phyloP scores from a whole-genome alignment of 805 yeast species.

The Metschnikowia gruessii region DNA sequence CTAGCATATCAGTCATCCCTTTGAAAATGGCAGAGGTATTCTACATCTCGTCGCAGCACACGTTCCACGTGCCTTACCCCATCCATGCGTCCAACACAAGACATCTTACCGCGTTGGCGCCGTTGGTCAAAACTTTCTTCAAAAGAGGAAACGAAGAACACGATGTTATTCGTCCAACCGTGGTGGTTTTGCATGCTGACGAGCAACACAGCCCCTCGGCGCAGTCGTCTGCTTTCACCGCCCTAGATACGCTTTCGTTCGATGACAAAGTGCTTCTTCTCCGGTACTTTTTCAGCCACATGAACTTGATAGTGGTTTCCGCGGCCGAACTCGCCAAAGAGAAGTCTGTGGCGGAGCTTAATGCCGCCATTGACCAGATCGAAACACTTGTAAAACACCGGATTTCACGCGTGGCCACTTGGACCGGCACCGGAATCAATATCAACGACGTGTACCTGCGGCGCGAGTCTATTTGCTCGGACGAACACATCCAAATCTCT shows the following conservation, averaged over 20 bases:
- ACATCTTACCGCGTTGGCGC: constrained; percentile 17
- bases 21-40: constrained; percentile 25
- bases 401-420: constrained; percentile 39
- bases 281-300: constrained; percentile 37
- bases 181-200: constrained; percentile 25
- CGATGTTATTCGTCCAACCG: constrained; percentile 34
- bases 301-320: constrained; percentile 31
- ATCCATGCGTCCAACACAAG: constrained; percentile 20
- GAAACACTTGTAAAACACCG: constrained; percentile 29
- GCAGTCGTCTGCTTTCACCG: constrained; percentile 3
- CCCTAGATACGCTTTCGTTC: constrained; percentile 26
- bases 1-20: too few species aligned
- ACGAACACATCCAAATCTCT: constrained; percentile 14
- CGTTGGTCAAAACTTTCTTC: constrained; percentile 23
- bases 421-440: constrained; percentile 37
- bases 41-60: constrained; percentile 14
- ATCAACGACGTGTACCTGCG: constrained; percentile 21
- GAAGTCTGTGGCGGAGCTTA: constrained; percentile 16
- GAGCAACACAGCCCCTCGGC: background rate
- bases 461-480: constrained; percentile 3
- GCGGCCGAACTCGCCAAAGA: constrained; percentile 10
- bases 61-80: constrained; percentile 12
- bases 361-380: constrained; percentile 23
- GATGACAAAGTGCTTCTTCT: constrained; percentile 32
- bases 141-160: constrained; percentile 31